phyloP scores from a whole-genome alignment of 176 grass and related monocot genomes.

The Guadua angustifolia region DNA sequence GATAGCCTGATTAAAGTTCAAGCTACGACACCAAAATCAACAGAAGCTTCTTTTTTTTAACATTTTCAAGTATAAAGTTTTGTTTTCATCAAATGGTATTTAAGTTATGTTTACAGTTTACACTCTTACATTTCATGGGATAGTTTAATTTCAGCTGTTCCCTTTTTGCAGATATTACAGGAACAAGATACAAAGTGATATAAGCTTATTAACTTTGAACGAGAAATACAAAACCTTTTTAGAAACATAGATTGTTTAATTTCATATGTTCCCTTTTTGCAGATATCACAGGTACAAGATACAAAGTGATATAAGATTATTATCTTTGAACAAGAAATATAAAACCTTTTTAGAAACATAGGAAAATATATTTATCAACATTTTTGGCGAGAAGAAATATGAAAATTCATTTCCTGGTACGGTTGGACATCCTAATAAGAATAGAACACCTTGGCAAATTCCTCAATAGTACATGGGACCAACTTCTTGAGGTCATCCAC shows the following conservation, averaged over 20 bases:
- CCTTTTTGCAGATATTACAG: constrained; percentile 26
- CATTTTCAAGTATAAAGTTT: constrained; percentile 2
- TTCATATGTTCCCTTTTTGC: constrained; percentile 12
- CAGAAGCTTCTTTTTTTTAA: neutral
- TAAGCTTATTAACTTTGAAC: constrained; percentile 5
- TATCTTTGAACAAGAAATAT: constrained; percentile 16
- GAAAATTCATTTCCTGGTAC: neutral
- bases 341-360: neutral
- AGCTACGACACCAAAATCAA: constrained; percentile 19
- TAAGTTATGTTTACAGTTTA: neutral
- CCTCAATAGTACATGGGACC: constrained; percentile 67
- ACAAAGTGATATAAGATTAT: neutral
- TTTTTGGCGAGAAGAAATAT: neutral
- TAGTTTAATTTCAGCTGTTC: neutral
- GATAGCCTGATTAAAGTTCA: constrained; percentile 13
- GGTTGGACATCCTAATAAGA: neutral
- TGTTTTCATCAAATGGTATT: constrained; percentile 4
- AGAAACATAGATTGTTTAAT: constrained; percentile 5
- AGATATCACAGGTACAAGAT: constrained; percentile 13
- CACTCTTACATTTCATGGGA: constrained; percentile 1
- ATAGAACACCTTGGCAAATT: constrained; percentile 72
- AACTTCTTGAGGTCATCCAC: constrained; percentile 71
- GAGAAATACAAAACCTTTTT: neutral
- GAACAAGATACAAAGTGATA: constrained; percentile 6
- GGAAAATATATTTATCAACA: neutral